Percentiles rank a stretch among this genome's conserved stretches.
Evolutionary conservation across 176 grass and related monocot genomes (phyloP).

Genomic region (Carex myosuroides): DNA sequence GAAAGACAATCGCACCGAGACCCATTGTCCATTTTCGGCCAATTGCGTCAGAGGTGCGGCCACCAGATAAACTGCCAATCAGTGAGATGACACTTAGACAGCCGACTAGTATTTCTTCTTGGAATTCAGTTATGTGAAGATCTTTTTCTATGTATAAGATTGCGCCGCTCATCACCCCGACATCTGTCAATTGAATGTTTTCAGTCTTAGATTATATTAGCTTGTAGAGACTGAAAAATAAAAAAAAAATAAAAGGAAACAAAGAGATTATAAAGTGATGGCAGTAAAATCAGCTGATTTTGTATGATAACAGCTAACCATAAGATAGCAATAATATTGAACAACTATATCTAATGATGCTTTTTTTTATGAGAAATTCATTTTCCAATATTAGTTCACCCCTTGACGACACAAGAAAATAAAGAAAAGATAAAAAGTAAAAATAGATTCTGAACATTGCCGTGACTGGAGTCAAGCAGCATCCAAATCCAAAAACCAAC

Average conservation of each 20-base stretch:
- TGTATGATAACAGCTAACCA: background rate
- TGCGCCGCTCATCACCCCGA: conserved; percentile 81
- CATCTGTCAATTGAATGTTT: conserved; percentile 47
- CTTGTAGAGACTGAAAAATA: background rate
- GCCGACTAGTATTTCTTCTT: conserved; percentile 77
- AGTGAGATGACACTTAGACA: conserved; percentile 88
- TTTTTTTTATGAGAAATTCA: background rate
- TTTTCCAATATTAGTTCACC: background rate
- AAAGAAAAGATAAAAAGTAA: background rate
- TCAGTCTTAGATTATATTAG: background rate
- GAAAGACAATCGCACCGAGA: conserved; percentile 72
- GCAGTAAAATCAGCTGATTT: background rate
- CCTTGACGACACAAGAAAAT: background rate
- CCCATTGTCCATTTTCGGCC: conserved; percentile 95
- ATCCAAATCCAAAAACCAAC: background rate
- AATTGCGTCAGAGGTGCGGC: conserved; percentile 74
- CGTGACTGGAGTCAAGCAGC: background rate
- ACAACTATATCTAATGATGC: background rate
- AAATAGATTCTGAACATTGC: background rate
- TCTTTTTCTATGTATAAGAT: conserved; percentile 92
- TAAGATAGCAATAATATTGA: background rate
- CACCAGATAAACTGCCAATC: conserved; percentile 77
- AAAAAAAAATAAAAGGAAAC: background rate
- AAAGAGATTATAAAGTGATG: background rate
- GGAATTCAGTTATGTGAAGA: conserved; percentile 75